These are phyloP conservation scores for Candida gigantensis DNA, from an alignment of 1,139 yeast species.

Conservation along the genomic window DNA sequence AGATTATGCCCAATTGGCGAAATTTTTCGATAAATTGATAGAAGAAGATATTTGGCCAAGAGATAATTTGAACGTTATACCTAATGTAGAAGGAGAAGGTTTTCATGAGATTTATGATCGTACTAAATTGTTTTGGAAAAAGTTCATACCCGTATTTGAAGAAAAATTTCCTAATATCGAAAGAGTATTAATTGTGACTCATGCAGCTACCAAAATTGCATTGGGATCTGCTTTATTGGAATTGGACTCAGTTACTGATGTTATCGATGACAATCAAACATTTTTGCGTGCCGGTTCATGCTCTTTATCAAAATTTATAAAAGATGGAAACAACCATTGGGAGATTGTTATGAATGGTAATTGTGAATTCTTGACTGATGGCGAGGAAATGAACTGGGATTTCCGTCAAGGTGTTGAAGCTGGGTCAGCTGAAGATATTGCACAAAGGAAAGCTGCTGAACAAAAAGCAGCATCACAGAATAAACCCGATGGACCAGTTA, in stretches of 20 bases:
- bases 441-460: slow-evolving; percentile 31
- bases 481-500: slow-evolving; percentile 16
- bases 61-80: slow-evolving; percentile 51
- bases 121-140: slow-evolving; percentile 48
- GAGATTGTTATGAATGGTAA: slow-evolving; percentile 62
- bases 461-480: slow-evolving; percentile 15
- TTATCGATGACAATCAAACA: slow-evolving; percentile 44
- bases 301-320: slow-evolving; percentile 38
- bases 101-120: slow-evolving; percentile 62
- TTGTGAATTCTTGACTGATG: slow-evolving; percentile 61
- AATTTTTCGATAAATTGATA: slow-evolving; percentile 53
- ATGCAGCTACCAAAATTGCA: slow-evolving; percentile 83
- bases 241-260: slow-evolving; percentile 44
- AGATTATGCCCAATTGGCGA: slow-evolving; percentile 42
- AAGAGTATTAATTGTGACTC: slow-evolving; percentile 65
- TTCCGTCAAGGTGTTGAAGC: slow-evolving; percentile 71
- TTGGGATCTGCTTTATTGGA: slow-evolving; percentile 69
- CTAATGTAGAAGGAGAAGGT: slow-evolving; percentile 61
- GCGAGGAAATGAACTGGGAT: slow-evolving; percentile 94
- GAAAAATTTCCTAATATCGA: slow-evolving; percentile 53
- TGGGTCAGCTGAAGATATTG: slow-evolving; percentile 73
- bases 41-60: slow-evolving; percentile 42
- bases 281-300: slow-evolving; percentile 52
- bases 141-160: slow-evolving; percentile 55
- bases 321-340: slow-evolving; percentile 41